Evolutionary conservation across 1,284 basidiomycete species (phyloP), one percentile per base, ranked within the genome.

Genomic region (Boletus mariae): DNA sequence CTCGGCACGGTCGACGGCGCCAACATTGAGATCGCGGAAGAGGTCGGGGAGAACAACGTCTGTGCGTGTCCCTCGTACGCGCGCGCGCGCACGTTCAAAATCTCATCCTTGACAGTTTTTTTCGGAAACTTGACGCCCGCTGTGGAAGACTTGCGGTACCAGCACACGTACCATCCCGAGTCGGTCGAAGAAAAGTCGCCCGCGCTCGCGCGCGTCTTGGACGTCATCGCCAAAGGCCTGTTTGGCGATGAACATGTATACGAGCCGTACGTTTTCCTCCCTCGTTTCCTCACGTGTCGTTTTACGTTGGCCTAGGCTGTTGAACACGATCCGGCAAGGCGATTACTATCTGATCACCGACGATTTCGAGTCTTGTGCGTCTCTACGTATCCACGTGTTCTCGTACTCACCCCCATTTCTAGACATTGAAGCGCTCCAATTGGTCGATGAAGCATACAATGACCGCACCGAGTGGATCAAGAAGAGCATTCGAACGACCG

Each of bases 21-120:
- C 23, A 95, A 94, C 68, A 93, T 96, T 56, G 94, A 96, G 74
- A 96, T 97, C 60, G 93, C 91, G 2, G 92, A 96, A 67, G 92
- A 95, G 70, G 87, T 86, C 32, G 85, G 87, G 31, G 83, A 85
- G 59, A 78, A 80, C 59, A 85, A 87, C 66, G 82, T 76, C 64
- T 87, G 85, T 86, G 63, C 72, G 85, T 52, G n/a, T 20, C 13
- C 17, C 11, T 23, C 10, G 23, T 15, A 7, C 12, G 13, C 23
- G 26, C 23, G 26, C 23, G 41, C 41, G 13, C 8, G 2, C 8
- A 17, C 12, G 20, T 10, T 29, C 10, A 29, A 8, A 1, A 26
- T 20, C 20, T 20, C 20, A 20, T 2, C 25, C 25, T 26, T 26
- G 25, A 26, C 31, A 88, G 88, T 91, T 80, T 91, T 91, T 78